Conservation (phyloP, 1,284 basidiomycete species). For the Leccinum solheimii region DNA sequence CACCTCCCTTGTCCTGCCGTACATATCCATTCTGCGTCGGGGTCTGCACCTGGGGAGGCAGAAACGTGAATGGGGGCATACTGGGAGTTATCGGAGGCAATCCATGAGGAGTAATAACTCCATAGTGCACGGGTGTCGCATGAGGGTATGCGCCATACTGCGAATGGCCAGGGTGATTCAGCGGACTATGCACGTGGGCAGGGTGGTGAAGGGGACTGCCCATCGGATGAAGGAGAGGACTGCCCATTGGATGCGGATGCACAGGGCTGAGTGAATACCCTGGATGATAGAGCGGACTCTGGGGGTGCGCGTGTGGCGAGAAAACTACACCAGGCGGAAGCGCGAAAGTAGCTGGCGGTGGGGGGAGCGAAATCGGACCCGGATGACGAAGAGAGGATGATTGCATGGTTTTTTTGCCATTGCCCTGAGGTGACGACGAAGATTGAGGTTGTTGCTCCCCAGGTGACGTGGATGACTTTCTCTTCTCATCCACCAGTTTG, state of each 20-base stretch:
- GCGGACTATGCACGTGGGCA: conserved; percentile 35
- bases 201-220: conserved; percentile 34
- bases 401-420: conserved; percentile 27
- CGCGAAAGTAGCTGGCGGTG: conserved; percentile 50
- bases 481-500: conserved; percentile 29
- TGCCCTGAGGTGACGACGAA: conserved; percentile 18
- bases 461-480: conserved; percentile 8
- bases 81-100: conserved; percentile 75
- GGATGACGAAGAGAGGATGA: conserved; percentile 61
- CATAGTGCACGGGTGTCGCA: conserved; percentile 34
- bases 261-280: conserved; percentile 32
- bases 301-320: conserved; percentile 36
- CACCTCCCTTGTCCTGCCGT: conserved; percentile 5
- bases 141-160: conserved; percentile 38
- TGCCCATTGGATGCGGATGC: conserved; percentile 32
- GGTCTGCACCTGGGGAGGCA: conserved; percentile 40
- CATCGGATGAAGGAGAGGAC: conserved; percentile 34
- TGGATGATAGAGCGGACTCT: conserved; percentile 39
- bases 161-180: conserved; percentile 41
- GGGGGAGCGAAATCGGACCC: conserved; percentile 68
- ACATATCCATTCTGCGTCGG: conserved; percentile 22
- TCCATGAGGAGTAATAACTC: conserved; percentile 62
- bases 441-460: conserved; percentile 18
- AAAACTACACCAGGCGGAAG: conserved; percentile 41
- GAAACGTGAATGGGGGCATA: conserved; percentile 76